Conservation (phyloP, 179 eudicot species). For the Sideroxylon spinosum region DNA sequence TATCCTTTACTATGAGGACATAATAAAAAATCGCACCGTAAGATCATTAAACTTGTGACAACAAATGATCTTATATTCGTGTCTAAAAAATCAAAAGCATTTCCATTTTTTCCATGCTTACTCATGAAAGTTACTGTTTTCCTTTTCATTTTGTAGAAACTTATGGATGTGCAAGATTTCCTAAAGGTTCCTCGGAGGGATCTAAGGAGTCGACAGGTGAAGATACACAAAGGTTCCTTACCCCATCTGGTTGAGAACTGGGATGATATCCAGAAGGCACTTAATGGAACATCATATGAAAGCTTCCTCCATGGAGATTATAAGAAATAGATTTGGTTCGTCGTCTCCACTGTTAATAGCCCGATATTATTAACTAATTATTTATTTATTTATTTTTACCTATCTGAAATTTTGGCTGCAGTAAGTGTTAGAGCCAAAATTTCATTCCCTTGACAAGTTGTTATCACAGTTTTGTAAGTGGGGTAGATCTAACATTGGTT, state of each 20-base stretch:
- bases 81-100: no score
- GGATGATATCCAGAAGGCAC: conserved; percentile 61
- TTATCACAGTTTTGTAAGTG: neutral
- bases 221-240: conserved; percentile 81
- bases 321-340: conserved; percentile 20
- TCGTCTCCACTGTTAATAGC: conserved; percentile 15
- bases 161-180: conserved; percentile 74
- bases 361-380: conserved; percentile 1
- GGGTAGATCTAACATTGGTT: neutral
- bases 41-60: conserved; percentile 7
- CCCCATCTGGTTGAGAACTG: conserved; percentile 79
- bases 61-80: neutral
- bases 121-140: neutral
- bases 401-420: conserved; percentile 29
- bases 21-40: conserved; percentile 72
- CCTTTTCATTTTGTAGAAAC: conserved; percentile 38
- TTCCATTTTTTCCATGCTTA: neutral
- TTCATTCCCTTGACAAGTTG: neutral
- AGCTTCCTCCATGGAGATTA: conserved; percentile 62
- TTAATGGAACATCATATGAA: conserved; percentile 67
- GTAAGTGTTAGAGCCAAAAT: neutral
- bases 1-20: conserved; percentile 69
- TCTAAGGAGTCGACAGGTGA: conserved; percentile 76
- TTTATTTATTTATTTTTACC: conserved; percentile 21
- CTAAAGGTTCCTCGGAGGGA: conserved; percentile 61